Conservation (phyloP, 306 rosid species). For the Sphenostylis stenocarpa region DNA sequence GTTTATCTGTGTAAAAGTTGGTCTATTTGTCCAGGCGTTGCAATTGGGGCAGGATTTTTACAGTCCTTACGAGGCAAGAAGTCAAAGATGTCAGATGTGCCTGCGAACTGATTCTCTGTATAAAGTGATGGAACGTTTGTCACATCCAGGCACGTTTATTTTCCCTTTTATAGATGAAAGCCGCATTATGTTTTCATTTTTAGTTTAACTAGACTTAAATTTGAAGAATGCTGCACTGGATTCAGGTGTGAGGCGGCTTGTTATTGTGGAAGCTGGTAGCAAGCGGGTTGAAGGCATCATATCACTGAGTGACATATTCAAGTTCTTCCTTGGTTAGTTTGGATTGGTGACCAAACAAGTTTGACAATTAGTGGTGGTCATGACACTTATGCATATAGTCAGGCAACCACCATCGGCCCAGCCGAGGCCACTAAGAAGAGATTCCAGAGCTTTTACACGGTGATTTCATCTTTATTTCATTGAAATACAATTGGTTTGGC, state of each 20-base stretch:
- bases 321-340: slow-evolving; percentile 80
- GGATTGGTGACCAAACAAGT: slow-evolving; percentile 39
- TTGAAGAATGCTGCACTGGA: slow-evolving; percentile 7
- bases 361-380: slow-evolving; percentile 37
- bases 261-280: slow-evolving; percentile 97
- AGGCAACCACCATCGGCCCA: slow-evolving; percentile 35
- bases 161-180: background rate
- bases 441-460: slow-evolving; percentile 32
- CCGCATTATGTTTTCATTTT: background rate
- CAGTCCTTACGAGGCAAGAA: slow-evolving; percentile 65
- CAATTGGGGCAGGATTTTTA: slow-evolving; percentile 83
- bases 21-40: slow-evolving; percentile 64
- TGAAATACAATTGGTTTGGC: slow-evolving; percentile 61
- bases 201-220: slow-evolving; percentile 1
- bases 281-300: slow-evolving; percentile 93
- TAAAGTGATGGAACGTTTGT: slow-evolving; percentile 97
- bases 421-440: slow-evolving; percentile 36
- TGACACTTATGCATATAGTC: slow-evolving; percentile 32
- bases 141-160: slow-evolving; percentile 68
- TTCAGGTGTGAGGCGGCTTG: slow-evolving; percentile 87
- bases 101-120: slow-evolving; percentile 85
- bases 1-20: background rate
- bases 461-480: slow-evolving; percentile 53
- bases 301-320: slow-evolving; percentile 82
- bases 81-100: slow-evolving; percentile 98